Evolutionary conservation across 257 asterid species (phyloP).

Genomic region (Rubia yunnanensis): DNA sequence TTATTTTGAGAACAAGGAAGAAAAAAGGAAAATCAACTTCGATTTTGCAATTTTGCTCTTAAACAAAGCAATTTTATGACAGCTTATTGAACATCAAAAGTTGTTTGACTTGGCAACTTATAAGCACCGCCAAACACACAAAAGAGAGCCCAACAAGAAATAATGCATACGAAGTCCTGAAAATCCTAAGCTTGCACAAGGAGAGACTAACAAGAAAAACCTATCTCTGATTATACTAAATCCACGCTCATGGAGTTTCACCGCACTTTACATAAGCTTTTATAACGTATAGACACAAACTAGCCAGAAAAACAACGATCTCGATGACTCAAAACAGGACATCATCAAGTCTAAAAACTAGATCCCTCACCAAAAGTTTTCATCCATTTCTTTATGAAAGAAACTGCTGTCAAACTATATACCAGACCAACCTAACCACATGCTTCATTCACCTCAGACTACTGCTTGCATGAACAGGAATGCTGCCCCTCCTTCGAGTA

Average conservation of each 20-base stretch:
- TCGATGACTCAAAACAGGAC: background rate
- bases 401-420: background rate
- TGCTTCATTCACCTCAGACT: slow-evolving; percentile 15
- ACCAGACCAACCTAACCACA: slow-evolving; percentile 1
- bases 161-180: no score
- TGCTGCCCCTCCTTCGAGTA: slow-evolving; percentile 18
- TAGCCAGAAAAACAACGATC: background rate
- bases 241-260: background rate
- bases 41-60: no score
- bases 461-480: slow-evolving; percentile 24
- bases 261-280: slow-evolving; percentile 5
- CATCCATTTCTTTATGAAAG: background rate
- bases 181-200: background rate
- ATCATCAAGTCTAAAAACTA: background rate
- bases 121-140: no score
- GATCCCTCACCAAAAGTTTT: background rate
- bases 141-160: no score
- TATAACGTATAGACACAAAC: background rate
- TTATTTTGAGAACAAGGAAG: no score
- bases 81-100: no score
- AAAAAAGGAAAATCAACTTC: no score
- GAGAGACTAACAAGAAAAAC: background rate
- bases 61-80: no score
- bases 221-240: background rate
- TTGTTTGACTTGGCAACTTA: no score